Base-by-base conservation (phyloP, 208 protist genomes). In the Naegleria lovaniensis region DNA sequence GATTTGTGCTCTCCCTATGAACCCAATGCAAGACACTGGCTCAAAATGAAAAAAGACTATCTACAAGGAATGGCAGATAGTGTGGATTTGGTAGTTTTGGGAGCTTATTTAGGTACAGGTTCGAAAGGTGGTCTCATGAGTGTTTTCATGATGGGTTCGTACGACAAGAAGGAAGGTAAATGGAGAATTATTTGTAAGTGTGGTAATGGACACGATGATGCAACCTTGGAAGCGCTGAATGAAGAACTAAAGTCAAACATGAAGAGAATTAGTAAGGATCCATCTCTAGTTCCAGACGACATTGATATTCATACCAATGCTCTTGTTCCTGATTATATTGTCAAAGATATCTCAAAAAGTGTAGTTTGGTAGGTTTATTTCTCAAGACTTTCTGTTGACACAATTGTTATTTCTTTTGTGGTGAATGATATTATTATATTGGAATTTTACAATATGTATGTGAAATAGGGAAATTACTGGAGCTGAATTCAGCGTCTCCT, bases 11-110 rank as follows among this genome's bases (percentile, higher is more conserved):
- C 92, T 67, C 59, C 92, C 11, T 98, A 97, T 92, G 93, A 96
- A 89, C 96, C 96, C 5, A 93, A 94, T 43, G 93, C 93, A 19
- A 93, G 96, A 39, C 95, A 96, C 91, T 97, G 96, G 96, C 90
- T 97, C 36, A 98, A 97, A 92, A 90, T 97, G 25, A 97, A 98
- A 91, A 97, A 96, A 91, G 96, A 97, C 90, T 97, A 97, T 91
- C 79, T 98, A 7, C 91, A 93, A 11, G 95, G 94, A 38, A 93
- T 96, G 86, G 95, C 95, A 0, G 96, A 97, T 93, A 94, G 92
- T 41, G 95, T 94, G 0, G 96, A 98, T 93, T 84, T 98, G 55
- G 75, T 97, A 38, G 94, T 96, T 43, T 48, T 98, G 1, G 96
- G 96, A 22, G 95, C 94, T 52, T 96, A 94, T 91, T 97, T 93